These are phyloP conservation scores for Arthroderma sp. DNA, from an alignment of 2,329 filamentous ascomycete species.

Conservation along the genomic window DNA sequence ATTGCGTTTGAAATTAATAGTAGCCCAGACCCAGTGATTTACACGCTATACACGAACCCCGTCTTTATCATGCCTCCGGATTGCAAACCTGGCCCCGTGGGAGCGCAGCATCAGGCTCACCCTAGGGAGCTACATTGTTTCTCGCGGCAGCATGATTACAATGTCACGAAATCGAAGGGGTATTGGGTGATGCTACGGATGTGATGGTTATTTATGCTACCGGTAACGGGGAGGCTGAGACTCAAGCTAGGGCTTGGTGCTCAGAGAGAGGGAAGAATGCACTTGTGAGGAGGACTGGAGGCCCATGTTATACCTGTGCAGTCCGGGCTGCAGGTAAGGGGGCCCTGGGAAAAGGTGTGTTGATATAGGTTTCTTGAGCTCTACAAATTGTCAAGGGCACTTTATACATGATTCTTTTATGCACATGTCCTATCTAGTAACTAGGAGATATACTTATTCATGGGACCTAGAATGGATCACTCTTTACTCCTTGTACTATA, in stretches of 20 bases:
- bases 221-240: conserved; percentile 4
- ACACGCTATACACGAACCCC: neutral
- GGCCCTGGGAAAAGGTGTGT: neutral
- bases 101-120: neutral
- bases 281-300: conserved; percentile 1
- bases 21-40: neutral
- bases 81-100: neutral
- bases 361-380: neutral
- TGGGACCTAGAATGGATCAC: too few relatives aligned
- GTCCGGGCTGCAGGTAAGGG: neutral
- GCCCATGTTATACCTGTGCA: conserved; percentile 7
- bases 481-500: too few relatives aligned
- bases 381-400: too few relatives aligned
- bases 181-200: conserved; percentile 1
- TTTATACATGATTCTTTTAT: too few relatives aligned
- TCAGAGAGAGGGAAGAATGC: conserved; percentile 6
- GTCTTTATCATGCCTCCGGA: neutral
- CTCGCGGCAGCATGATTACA: neutral
- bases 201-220: conserved; percentile 8
- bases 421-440: too few relatives aligned
- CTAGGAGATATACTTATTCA: too few relatives aligned
- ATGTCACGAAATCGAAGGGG: neutral
- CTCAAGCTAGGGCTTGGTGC: conserved; percentile 6
- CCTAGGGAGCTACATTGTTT: neutral
- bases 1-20: neutral